These are phyloP conservation scores for Polygonum aviculare DNA, from an alignment of 148 eudicot species.

Conservation along the genomic window DNA sequence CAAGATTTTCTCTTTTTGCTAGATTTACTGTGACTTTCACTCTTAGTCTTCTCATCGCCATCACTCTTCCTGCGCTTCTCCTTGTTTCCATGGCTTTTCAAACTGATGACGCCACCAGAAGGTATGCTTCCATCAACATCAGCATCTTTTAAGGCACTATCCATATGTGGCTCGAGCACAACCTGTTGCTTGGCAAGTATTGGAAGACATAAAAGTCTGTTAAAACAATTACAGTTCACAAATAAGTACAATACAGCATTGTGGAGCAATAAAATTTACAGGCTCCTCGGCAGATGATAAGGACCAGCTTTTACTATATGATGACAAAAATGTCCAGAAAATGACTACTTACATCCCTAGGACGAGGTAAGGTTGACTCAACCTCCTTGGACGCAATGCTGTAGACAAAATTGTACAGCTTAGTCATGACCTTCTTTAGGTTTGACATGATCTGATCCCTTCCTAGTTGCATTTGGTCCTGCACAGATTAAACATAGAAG, in stretches of 20 bases:
- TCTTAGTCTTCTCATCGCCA: constrained; percentile 38
- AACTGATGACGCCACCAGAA: constrained; percentile 52
- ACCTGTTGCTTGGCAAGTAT: constrained; percentile 30
- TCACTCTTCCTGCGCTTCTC: constrained; percentile 33
- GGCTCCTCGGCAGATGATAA: not conserved
- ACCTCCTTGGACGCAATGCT: constrained; percentile 51
- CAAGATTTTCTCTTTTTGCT: constrained; percentile 61
- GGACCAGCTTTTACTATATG: not conserved
- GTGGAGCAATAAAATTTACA: not conserved
- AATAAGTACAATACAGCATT: not conserved
- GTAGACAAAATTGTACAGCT: constrained; percentile 55
- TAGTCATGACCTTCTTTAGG: constrained; percentile 65
- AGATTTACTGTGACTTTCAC: constrained; percentile 42
- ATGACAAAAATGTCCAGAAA: not conserved
- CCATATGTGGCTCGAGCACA: constrained; percentile 51
- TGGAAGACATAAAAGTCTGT: not conserved
- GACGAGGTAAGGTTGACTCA: constrained; percentile 46
- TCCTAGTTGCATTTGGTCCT: constrained; percentile 75
- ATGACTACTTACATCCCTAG: constrained; percentile 47
- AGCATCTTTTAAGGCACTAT: constrained; percentile 39
- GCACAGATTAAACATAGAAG: constrained; percentile 10
- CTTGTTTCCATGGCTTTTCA: constrained; percentile 54
- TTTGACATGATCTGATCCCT: constrained; percentile 62
- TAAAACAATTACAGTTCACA: not conserved
- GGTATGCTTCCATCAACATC: constrained; percentile 43